Conservation (phyloP, 345 rosid genomes). For the Acer campestre region DNA sequence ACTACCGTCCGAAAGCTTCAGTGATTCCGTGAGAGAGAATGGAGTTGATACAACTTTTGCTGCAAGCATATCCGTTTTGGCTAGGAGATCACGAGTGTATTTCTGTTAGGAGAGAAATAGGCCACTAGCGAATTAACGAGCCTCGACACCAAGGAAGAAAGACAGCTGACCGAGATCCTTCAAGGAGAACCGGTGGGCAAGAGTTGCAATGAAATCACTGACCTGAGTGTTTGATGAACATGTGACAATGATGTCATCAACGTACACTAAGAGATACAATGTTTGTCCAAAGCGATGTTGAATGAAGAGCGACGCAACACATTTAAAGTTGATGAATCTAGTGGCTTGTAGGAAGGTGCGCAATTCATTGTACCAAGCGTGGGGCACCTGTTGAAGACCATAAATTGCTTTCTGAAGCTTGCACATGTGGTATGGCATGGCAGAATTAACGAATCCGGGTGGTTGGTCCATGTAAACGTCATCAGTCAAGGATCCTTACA, state of each 20-base stretch:
- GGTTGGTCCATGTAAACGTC: background rate
- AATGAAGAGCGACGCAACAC: background rate
- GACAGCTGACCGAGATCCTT: background rate
- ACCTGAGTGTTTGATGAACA: background rate
- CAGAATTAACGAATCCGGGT: background rate
- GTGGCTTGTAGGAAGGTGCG: background rate
- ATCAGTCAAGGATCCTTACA: background rate
- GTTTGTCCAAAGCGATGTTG: background rate
- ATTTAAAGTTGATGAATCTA: background rate
- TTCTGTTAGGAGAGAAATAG: background rate
- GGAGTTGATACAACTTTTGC: too few relatives aligned
- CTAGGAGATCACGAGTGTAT: background rate
- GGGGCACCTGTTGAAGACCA: background rate
- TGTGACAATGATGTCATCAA: background rate
- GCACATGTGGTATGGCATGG: too few relatives aligned
- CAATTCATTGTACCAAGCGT: background rate
- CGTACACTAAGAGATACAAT: background rate
- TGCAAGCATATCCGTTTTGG: too few relatives aligned
- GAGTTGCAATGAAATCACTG: background rate
- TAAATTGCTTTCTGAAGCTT: background rate
- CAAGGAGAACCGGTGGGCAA: background rate
- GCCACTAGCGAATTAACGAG: background rate
- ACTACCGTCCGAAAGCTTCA: too few relatives aligned
- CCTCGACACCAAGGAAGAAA: slow-evolving; percentile 6
- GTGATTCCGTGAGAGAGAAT: too few relatives aligned